These are phyloP conservation scores for Starmerella sp. DNA, from an alignment of 805 yeast species.

Conservation along the genomic window DNA sequence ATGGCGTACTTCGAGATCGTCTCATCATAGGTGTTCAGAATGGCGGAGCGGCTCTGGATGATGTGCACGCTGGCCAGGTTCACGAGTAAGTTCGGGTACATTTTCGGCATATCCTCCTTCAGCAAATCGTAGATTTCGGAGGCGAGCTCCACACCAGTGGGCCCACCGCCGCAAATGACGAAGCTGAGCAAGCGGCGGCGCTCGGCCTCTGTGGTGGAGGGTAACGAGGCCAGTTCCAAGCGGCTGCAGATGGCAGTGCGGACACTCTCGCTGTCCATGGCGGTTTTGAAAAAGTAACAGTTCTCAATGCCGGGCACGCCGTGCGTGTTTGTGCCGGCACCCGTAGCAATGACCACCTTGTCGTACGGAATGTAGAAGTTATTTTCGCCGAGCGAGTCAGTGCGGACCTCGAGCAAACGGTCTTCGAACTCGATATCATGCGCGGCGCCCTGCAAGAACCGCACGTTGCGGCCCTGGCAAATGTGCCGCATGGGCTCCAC, in stretches of 20 bases:
- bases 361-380: slow-evolving; percentile 60
- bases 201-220: slow-evolving; percentile 53
- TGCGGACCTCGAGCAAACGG: slow-evolving; percentile 46
- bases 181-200: slow-evolving; percentile 49
- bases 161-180: slow-evolving; percentile 66
- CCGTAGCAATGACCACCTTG: slow-evolving; percentile 56
- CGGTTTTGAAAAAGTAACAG: slow-evolving; percentile 52
- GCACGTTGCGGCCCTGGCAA: slow-evolving; percentile 43
- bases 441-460: slow-evolving; percentile 52
- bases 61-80: slow-evolving; percentile 57
- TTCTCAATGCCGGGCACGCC: slow-evolving; percentile 60
- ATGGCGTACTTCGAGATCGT: slow-evolving; percentile 54
- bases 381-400: slow-evolving; percentile 29
- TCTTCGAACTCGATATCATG: slow-evolving; percentile 47
- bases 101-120: slow-evolving; percentile 49
- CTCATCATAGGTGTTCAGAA: slow-evolving; percentile 57
- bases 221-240: slow-evolving; percentile 53
- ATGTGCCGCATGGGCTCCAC: slow-evolving; percentile 54
- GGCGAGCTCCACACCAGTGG: slow-evolving; percentile 65
- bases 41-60: slow-evolving; percentile 57
- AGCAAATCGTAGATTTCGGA: slow-evolving; percentile 58
- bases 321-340: slow-evolving; percentile 57
- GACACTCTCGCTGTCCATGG: slow-evolving; percentile 50
- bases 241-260: slow-evolving; percentile 44
- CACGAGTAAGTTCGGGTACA: slow-evolving; percentile 49